Evolutionary conservation across 805 yeast genomes (phyloP), one percentile per base, ranked within the genome.

Genomic region (Myxozyma sirexii): DNA sequence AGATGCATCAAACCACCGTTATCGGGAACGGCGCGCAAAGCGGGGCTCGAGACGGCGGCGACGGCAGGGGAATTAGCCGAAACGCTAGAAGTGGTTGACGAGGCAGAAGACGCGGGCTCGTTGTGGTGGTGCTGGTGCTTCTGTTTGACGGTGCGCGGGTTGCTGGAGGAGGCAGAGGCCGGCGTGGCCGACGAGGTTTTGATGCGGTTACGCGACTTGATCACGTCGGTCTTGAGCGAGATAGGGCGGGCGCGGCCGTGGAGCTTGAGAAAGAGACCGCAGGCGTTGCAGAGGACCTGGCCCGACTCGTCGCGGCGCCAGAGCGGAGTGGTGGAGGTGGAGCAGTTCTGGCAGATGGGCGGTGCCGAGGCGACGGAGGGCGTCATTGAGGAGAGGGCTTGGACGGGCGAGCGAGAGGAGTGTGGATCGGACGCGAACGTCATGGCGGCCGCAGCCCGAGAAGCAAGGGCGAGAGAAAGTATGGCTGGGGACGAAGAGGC

Each of bases 281-380:
- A 90, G 8, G 98, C 98, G 76, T 92, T 92, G 74, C 98, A 92
- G 49, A 92, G 79, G 35, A 92, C 96, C 68, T 86, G 87, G 15
- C 96, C 96, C 10, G 88, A 83, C 69, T 91, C 97, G 74, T 92
- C 97, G 64, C 97, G 80, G 74, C 97, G 82, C 97, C 97, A 92
- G 29, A 92, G 77, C 0, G 98, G 97, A 1, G 98, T 92, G 1
- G 94, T 92, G 59, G 90, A 88, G 1, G 98, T 92, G 69, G 86
- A 82, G 76, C 98, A 92, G 74, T 92, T 92, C 67, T 87, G 89
- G 73, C 98, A 92, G 23, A 86, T 80, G 3, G 96, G 67, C 29
- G 69, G 65, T 13, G 62, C 54, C n/a, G 60, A 52, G 42, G 59
- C 37, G 38, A 54, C 45, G 24, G 65, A 26, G 35, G 65, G 39